Evolutionary conservation across 495 filamentous ascomycete species (phyloP), one percentile per base, ranked within the genome.

Genomic region (Alectoria sarmentosa): DNA sequence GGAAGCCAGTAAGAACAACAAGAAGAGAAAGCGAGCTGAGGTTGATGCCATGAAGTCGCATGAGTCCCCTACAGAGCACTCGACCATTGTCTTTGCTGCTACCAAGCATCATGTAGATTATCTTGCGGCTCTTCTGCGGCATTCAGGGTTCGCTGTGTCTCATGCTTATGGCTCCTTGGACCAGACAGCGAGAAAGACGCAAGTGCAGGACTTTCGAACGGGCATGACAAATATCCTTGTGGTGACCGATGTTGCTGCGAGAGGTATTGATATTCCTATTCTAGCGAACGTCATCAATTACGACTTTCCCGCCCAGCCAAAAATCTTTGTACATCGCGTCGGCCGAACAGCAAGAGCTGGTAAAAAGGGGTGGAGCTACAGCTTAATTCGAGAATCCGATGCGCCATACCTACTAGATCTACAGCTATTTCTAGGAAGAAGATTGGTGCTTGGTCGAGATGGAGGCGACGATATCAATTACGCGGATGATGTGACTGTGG

Each of bases 91-190:
- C 21, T 98, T 98, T 73, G 83, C 88, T 2, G 91, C 94, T 11
- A 98, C 94, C 0, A 98, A 98, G 70, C 93, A 98, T 74, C 91
- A 97, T 69, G 94, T 98, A n/a, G 94, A 98, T 69, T 98, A 96
- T 74, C 75, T 98, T 10, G 84, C 88, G 38, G 79, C 82, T 34
- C 76, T 98, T 23, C 79, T 98, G 4, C 74, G 78, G 23, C 77
- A 86, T 46, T 83, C 88, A 26, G 93, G 92, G 8, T 98, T 92
- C 75, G 83, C 90, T 6, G 88, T 92, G 0, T 98, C 94, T 4
- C 91, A 96, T 69, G 90, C 87, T 48, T 98, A 98, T 75, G 94
- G 95, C 66, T 87, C 91, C 3, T 79, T 98, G 41, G 94, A 98
- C 71, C 95, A 98, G 69, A 90, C 88, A 14, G 94, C 94, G 26